Percentiles rank a stretch among this genome's conserved stretches.
Conservation (phyloP, 2,329 filamentous ascomycete genomes). For the Penicillium sp. region DNA sequence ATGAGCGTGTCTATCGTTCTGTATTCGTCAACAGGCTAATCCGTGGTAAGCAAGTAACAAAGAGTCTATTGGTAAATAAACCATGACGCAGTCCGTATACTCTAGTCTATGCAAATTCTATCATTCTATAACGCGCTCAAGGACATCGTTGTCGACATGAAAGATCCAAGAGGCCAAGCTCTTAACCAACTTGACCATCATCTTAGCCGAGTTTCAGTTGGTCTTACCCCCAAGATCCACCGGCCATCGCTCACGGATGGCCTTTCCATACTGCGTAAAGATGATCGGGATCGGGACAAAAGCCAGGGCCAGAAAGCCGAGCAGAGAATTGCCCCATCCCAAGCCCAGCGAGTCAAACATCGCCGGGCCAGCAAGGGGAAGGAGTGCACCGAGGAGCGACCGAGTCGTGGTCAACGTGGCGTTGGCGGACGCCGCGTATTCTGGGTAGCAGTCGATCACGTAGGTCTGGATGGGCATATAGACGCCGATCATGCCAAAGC, state of each 20-base stretch:
- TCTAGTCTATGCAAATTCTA: no score
- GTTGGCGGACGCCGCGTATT: constrained; percentile 49
- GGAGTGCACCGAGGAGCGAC: constrained; percentile 40
- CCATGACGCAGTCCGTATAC: no score
- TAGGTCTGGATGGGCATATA: constrained; percentile 60
- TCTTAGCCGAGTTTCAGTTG: no score
- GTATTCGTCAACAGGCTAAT: no score
- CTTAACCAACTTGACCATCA: no score
- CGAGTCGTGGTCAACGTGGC: constrained; percentile 56
- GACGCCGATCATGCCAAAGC: constrained; percentile 51
- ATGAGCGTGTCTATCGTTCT: no score
- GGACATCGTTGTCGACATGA: no score
- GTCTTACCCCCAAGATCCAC: constrained; percentile 12
- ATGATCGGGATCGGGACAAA: constrained; percentile 17
- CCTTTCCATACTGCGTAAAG: constrained; percentile 11
- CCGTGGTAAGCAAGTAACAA: no score
- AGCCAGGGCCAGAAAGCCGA: constrained; percentile 20
- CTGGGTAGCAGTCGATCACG: constrained; percentile 56
- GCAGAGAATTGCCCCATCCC: constrained; percentile 22
- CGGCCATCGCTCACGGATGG: constrained; percentile 16
- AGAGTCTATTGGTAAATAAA: no score
- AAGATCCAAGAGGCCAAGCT: background rate
- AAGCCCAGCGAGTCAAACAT: constrained; percentile 17
- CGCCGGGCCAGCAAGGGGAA: constrained; percentile 18
- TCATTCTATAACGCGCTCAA: no score